Conservation (phyloP, 2,329 filamentous ascomycete genomes). For the Penicillium concentricum region DNA sequence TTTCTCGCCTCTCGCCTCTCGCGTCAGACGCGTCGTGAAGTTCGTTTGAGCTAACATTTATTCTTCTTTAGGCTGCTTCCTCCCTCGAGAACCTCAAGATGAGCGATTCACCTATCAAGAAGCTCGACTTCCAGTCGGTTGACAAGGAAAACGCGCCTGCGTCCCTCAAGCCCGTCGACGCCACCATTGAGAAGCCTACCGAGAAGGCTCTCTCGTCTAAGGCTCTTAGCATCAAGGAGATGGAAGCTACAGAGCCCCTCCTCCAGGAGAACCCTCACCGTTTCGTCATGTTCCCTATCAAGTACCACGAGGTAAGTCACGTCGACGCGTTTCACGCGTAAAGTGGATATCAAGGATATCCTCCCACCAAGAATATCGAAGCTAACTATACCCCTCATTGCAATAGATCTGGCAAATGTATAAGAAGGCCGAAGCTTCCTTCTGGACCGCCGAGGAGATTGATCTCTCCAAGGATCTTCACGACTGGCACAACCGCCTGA, state of each 20-base stretch:
- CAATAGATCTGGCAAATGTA: conserved; percentile 99
- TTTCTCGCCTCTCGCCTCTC: conserved; percentile 34
- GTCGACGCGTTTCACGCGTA: conserved; percentile 63
- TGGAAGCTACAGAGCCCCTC: conserved; percentile 82
- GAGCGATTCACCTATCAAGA: conserved; percentile 83
- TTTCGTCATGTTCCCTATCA: conserved; percentile 98
- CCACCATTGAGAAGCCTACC: conserved; percentile 56
- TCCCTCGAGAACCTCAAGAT: conserved; percentile 88
- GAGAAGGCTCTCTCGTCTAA: conserved; percentile 45
- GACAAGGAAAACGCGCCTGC: conserved; percentile 78
- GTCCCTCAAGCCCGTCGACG: conserved; percentile 51
- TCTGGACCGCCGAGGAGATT: conserved; percentile 99
- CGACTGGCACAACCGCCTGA: conserved; percentile 98
- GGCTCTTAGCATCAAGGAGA: conserved; percentile 58
- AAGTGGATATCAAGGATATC: conserved; percentile 50
- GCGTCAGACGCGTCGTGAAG: conserved; percentile 32
- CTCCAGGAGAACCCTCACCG: conserved; percentile 93
- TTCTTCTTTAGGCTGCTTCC: conserved; percentile 67
- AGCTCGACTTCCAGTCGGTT: conserved; percentile 70
- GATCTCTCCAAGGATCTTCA: conserved; percentile 98
- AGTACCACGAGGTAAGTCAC: conserved; percentile 92
- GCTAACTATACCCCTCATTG: conserved; percentile 12
- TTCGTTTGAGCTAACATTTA: conserved; percentile 40
- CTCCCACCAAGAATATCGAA: neutral
- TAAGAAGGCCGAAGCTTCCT: conserved; percentile 99